Conservation (phyloP, 225 moss, liverwort and hornwort genomes). For the Thuidium tamariscinum region DNA sequence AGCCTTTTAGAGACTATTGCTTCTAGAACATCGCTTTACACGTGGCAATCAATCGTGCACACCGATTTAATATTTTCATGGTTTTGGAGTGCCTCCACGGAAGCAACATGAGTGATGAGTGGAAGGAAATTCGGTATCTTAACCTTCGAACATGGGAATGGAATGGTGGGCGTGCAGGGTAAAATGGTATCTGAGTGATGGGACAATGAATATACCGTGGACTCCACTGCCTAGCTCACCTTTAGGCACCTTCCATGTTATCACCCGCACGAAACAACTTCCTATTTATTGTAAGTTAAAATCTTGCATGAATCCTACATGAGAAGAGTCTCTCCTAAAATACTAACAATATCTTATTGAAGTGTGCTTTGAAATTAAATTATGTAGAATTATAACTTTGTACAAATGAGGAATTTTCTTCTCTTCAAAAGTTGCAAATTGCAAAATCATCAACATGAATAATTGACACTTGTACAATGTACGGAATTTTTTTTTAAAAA, state of each 20-base stretch:
- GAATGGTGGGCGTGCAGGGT: fast-evolving
- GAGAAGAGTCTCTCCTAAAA: not conserved
- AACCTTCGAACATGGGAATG: not conserved
- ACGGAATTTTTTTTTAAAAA: no score
- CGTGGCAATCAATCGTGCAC: not conserved
- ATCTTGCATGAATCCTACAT: no score
- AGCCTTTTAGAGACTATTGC: not conserved
- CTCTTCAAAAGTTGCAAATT: fast-evolving
- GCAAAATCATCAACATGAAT: not conserved
- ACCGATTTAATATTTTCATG: not conserved
- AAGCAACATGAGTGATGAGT: no score
- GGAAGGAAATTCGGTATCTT: not conserved
- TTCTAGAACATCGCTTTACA: not conserved
- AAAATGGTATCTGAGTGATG: not conserved
- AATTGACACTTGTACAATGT: not conserved
- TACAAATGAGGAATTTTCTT: not conserved
- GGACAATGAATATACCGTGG: not conserved
- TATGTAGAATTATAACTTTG: not conserved
- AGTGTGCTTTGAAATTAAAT: not conserved
- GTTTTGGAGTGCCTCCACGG: no score
- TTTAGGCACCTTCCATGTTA: fast-evolving
- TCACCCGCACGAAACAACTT: fast-evolving
- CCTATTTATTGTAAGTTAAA: no score
- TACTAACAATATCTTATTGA: not conserved
- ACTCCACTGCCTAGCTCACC: fast-evolving